These are phyloP conservation scores for Nymphaea colorata DNA, from an alignment of 164 flowering plant genomes.

Conservation along the genomic window DNA sequence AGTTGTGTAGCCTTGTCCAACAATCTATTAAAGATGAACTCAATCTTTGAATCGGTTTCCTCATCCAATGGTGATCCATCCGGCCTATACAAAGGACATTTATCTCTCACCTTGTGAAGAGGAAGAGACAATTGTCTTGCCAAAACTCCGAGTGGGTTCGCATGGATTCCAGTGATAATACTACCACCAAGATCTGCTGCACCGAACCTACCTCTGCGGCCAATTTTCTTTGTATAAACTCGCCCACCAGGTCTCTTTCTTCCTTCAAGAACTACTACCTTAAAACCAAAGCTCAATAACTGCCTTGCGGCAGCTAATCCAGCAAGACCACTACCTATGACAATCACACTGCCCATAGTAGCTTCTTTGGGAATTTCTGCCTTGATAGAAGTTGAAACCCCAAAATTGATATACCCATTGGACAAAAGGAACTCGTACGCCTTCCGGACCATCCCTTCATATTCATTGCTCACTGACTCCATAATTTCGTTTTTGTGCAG, in stretches of 20 bases:
- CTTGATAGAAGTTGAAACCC: conserved; percentile 47
- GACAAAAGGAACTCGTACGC: conserved; percentile 73
- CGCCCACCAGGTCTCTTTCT: conserved; percentile 88
- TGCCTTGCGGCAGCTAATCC: conserved; percentile 93
- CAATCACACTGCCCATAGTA: conserved; percentile 55
- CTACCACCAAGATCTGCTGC: conserved; percentile 95
- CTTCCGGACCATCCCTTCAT: conserved; percentile 46
- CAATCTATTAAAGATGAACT: conserved; percentile 59
- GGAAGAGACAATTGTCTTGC: conserved; percentile 86
- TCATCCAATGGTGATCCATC: conserved; percentile 56
- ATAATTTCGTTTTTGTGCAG: conserved; percentile 50
- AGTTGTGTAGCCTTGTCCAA: conserved; percentile 64
- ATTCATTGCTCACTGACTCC: conserved; percentile 73
- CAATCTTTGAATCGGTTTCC: conserved; percentile 58
- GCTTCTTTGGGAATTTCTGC: conserved; percentile 38
- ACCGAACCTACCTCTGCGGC: conserved; percentile 35
- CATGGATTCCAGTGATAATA: conserved; percentile 87
- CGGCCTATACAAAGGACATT: conserved; percentile 75
- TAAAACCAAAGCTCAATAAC: conserved; percentile 77
- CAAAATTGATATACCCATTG: conserved; percentile 87
- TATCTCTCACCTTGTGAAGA: conserved; percentile 91
- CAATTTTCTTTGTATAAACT: conserved; percentile 81
- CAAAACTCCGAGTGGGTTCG: conserved; percentile 87
- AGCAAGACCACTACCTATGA: conserved; percentile 86
- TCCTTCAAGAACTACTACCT: conserved; percentile 79